Conservation (phyloP, 352 stramenopile species). For the Globisporangium carolinianum region DNA sequence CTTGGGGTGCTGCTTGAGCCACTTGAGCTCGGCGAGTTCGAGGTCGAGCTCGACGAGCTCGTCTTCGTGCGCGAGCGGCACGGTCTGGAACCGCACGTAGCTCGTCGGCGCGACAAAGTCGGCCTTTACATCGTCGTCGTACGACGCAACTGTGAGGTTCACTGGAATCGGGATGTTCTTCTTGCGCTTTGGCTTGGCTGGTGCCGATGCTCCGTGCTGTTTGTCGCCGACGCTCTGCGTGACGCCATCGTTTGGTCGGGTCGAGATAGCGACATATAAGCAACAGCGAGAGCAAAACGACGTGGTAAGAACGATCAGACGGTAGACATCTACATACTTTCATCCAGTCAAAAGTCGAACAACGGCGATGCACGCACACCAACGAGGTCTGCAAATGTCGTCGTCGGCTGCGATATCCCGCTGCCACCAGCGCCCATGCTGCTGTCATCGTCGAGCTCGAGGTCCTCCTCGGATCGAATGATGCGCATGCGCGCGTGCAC, state of each 20-base stretch:
- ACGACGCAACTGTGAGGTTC: conserved; percentile 56
- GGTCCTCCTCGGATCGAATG: conserved; percentile 75
- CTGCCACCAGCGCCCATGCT: conserved; percentile 8
- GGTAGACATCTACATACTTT: conserved; percentile 1
- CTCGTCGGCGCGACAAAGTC: conserved; percentile 73
- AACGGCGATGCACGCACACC: conserved; percentile 22
- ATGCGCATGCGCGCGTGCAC: conserved; percentile 82
- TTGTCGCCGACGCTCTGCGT: conserved; percentile 56
- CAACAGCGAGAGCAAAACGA: background rate
- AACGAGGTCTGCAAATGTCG: conserved; percentile 72
- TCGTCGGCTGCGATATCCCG: conserved; percentile 20
- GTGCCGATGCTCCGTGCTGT: conserved; percentile 11
- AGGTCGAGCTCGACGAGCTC: conserved; percentile 64
- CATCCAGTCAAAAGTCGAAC: background rate
- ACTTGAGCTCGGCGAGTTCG: conserved; percentile 83
- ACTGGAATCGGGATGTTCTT: conserved; percentile 86
- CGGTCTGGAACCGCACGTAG: conserved; percentile 78
- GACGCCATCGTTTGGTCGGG: background rate
- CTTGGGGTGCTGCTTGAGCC: conserved; percentile 74
- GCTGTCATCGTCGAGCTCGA: conserved; percentile 61
- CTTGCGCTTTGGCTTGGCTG: conserved; percentile 46
- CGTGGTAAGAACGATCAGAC: background rate
- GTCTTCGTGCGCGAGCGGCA: conserved; percentile 39
- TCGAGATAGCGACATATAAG: too few species aligned
- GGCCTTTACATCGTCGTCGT: conserved; percentile 55